Evolutionary conservation across 2,329 filamentous ascomycete genomes (phyloP).

Genomic region (Fusarium nygamai): DNA sequence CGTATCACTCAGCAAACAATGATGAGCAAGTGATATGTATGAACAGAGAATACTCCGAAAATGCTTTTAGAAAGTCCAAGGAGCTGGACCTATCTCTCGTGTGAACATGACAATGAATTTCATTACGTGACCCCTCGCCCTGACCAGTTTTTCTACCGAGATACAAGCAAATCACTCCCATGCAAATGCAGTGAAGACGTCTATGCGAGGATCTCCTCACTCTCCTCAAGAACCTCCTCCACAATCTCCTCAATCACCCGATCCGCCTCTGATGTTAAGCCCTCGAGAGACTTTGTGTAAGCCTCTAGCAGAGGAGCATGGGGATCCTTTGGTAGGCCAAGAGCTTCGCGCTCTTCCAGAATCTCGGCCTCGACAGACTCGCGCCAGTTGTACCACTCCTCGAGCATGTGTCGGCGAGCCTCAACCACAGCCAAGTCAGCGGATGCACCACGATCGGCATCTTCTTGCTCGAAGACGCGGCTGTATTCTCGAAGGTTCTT

Average conservation of each 20-base stretch:
- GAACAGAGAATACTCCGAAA: slow-evolving; percentile 27
- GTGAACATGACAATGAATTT: slow-evolving; percentile 44
- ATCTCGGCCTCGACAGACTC: slow-evolving; percentile 77
- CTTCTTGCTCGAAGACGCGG: slow-evolving; percentile 93
- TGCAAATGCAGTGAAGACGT: slow-evolving; percentile 44
- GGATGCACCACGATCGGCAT: slow-evolving; percentile 90
- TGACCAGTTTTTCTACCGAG: slow-evolving; percentile 47
- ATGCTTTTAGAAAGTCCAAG: slow-evolving; percentile 38
- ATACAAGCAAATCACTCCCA: slow-evolving; percentile 47
- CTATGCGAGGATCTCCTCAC: slow-evolving; percentile 74
- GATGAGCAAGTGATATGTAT: not conserved
- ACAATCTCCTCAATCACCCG: slow-evolving; percentile 88
- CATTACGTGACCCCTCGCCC: slow-evolving; percentile 49
- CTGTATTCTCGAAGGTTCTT: slow-evolving; percentile 99
- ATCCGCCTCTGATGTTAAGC: slow-evolving; percentile 71
- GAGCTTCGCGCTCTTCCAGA: slow-evolving; percentile 73
- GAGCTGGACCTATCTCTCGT: slow-evolving; percentile 32
- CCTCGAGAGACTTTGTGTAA: slow-evolving; percentile 63
- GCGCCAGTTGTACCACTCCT: slow-evolving; percentile 91
- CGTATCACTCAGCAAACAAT: too few species aligned
- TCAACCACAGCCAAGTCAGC: slow-evolving; percentile 96
- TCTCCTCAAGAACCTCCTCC: slow-evolving; percentile 85
- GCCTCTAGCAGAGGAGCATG: slow-evolving; percentile 69
- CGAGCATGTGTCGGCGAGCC: slow-evolving; percentile 80
- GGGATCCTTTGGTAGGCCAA: slow-evolving; percentile 73